phyloP scores from a whole-genome alignment of 495 filamentous ascomycete genomes.

The Aspergillus haitiensis region DNA sequence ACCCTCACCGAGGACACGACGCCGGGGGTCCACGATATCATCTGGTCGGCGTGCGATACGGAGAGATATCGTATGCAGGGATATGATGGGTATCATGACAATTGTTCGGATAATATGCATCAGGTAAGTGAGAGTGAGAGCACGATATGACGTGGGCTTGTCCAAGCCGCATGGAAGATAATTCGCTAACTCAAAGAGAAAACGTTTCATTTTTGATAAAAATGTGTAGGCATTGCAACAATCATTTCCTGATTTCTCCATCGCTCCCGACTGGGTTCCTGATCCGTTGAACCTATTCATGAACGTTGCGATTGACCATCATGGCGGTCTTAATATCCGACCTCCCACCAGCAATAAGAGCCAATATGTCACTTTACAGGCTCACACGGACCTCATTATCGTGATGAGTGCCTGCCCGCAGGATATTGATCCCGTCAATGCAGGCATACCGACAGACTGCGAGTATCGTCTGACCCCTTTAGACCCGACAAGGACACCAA shows the following conservation, averaged over 20 bases:
- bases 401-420: conserved; percentile 48
- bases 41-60: conserved; percentile 43
- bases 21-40: conserved; percentile 42
- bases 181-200: no score
- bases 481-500: background rate
- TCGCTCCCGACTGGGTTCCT: conserved; percentile 31
- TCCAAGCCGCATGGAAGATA: no score
- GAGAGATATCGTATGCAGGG: conserved; percentile 39
- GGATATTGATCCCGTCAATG: conserved; percentile 44
- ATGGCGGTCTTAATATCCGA: conserved; percentile 33
- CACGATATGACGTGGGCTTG: background rate
- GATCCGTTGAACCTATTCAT: conserved; percentile 51
- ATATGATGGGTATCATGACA: conserved; percentile 38
- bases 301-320: conserved; percentile 43
- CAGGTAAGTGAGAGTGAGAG: background rate
- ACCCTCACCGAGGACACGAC: conserved; percentile 41
- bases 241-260: background rate
- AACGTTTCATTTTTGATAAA: background rate
- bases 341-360: conserved; percentile 35
- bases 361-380: conserved; percentile 39
- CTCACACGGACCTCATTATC: conserved; percentile 39
- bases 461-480: conserved; percentile 4
- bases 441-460: conserved; percentile 35
- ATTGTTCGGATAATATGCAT: conserved; percentile 45
- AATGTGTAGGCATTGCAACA: background rate